phyloP scores from a whole-genome alignment of 768 basidiomycete species.

The Leccinum obscurum region DNA sequence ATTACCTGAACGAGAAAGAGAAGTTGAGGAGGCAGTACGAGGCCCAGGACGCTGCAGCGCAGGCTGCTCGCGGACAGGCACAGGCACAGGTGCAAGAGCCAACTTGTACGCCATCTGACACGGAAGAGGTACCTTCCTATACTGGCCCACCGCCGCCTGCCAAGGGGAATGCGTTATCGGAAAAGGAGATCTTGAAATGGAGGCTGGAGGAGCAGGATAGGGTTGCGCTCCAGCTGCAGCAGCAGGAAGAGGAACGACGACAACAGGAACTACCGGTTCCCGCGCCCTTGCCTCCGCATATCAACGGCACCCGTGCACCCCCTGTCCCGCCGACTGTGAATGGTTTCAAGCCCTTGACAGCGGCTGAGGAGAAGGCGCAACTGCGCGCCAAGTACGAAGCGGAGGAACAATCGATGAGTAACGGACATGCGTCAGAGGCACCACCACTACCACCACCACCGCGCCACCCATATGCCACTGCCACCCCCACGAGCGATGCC shows the following conservation, averaged over 20 bases:
- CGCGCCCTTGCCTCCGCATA: constrained; percentile 27
- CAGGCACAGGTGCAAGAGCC: constrained; percentile 16
- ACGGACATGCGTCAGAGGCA: constrained; percentile 38
- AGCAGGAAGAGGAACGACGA: constrained; percentile 7
- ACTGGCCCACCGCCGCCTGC: constrained; percentile 12
- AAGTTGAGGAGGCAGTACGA: constrained; percentile 62
- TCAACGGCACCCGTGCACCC: constrained; percentile 31
- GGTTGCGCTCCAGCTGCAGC: constrained; percentile 32
- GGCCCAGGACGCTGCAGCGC: constrained; percentile 61
- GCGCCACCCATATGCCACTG: constrained; percentile 19
- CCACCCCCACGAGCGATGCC: not conserved
- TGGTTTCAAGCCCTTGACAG: constrained; percentile 48
- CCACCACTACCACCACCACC: not conserved
- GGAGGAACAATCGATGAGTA: constrained; percentile 40
- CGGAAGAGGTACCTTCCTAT: constrained; percentile 26
- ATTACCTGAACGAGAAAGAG: constrained; percentile 65
- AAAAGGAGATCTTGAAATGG: constrained; percentile 60
- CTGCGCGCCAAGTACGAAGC: constrained; percentile 63
- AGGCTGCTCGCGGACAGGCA: constrained; percentile 16
- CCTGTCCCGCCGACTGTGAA: constrained; percentile 29
- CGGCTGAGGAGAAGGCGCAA: constrained; percentile 78
- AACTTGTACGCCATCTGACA: constrained; percentile 20
- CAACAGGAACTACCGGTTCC: constrained; percentile 9
- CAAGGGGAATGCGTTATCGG: constrained; percentile 35
- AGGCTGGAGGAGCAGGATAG: constrained; percentile 59